Evolutionary conservation across 192 early-diverging fungal species (phyloP), one percentile per base, ranked within the genome.

Genomic region (Coemansia erecta): DNA sequence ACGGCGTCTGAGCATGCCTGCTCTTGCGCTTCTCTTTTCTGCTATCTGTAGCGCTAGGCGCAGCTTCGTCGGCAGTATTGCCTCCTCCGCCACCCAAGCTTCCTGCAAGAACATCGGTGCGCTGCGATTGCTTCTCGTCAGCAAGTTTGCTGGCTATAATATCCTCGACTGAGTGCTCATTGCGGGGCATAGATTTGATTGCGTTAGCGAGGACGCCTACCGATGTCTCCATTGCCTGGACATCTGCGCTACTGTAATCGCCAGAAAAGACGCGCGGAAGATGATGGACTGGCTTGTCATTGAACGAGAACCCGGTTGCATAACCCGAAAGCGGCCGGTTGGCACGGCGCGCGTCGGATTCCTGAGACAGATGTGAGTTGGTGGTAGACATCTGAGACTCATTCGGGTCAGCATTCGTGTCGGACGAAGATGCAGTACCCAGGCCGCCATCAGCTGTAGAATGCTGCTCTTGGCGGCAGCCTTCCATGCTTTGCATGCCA

Each of bases 251-350:
- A 21, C 63, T 67, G 61, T 68, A 77, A 23, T 77, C 74, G n/a
- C 74, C 74, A 2, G 74, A 77, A 18, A 77, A 77, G 54, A 77
- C 74, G 8, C 74, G 68, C 4, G 74, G 74, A 28, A 77, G 68
- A 18, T 70, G 68, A 35, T 67, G 64, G 33, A 77, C 61, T 0
- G 74, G 68, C 33, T 56, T 61, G 42, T 66, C 60, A 12, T 40
- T 71, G 46, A 77, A 63, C 35, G 64, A 21, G 46, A 49, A 77
- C 13, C 64, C 64, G 0, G 74, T 71, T n/a, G 61, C 60, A 18
- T 63, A 67, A 1, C 74, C 74, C 0, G 74, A 77, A 0, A 77
- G 58, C 48, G 74, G 74, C 3, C 73, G 45, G 41, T 45, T 56
- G 18, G 23, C 45, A n/a, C 53, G 57, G 9, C 47, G 26, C 4